Evolutionary conservation across 1,284 basidiomycete species (phyloP).

Genomic region (Boletus smithii): DNA sequence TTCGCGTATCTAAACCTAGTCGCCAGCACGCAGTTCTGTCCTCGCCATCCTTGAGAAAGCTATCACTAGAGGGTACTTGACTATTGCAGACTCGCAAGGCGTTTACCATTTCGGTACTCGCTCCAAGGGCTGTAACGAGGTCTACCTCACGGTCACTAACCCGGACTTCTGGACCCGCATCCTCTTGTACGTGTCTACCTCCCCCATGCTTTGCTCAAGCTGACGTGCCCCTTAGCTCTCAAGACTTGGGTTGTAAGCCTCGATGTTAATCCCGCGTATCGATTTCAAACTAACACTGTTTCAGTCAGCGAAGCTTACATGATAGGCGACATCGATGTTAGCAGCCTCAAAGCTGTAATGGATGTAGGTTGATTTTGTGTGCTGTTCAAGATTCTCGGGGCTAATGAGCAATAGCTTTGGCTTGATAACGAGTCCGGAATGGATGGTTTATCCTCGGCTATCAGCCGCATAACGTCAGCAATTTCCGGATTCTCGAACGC

Average conservation of each 20-base stretch:
- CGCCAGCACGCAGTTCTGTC: constrained; percentile 60
- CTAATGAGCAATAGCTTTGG: constrained; percentile 57
- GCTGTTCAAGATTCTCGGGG: constrained; percentile 6
- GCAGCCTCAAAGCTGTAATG: constrained; percentile 72
- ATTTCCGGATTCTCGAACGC: constrained; percentile 75
- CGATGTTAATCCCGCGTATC: constrained; percentile 5
- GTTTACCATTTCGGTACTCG: constrained; percentile 55
- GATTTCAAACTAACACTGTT: constrained; percentile 17
- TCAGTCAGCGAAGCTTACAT: constrained; percentile 88
- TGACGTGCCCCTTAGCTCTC: constrained; percentile 43
- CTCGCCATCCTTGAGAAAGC: constrained; percentile 56
- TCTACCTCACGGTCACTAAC: constrained; percentile 63
- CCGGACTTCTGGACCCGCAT: constrained; percentile 81
- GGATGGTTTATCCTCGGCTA: constrained; percentile 60
- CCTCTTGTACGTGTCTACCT: constrained; percentile 48
- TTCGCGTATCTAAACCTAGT: constrained; percentile 4
- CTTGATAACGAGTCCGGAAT: constrained; percentile 77
- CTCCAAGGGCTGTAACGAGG: constrained; percentile 51
- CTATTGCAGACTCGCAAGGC: constrained; percentile 58
- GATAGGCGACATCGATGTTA: constrained; percentile 75
- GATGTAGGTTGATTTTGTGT: constrained; percentile 51
- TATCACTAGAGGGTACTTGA: constrained; percentile 57
- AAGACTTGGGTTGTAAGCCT: constrained; percentile 69
- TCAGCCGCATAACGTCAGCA: constrained; percentile 63
- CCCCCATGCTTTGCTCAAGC: constrained; percentile 10